These are phyloP conservation scores for Botrytis pseudocinerea DNA, from an alignment of 2,329 filamentous ascomycete genomes.

Conservation along the genomic window DNA sequence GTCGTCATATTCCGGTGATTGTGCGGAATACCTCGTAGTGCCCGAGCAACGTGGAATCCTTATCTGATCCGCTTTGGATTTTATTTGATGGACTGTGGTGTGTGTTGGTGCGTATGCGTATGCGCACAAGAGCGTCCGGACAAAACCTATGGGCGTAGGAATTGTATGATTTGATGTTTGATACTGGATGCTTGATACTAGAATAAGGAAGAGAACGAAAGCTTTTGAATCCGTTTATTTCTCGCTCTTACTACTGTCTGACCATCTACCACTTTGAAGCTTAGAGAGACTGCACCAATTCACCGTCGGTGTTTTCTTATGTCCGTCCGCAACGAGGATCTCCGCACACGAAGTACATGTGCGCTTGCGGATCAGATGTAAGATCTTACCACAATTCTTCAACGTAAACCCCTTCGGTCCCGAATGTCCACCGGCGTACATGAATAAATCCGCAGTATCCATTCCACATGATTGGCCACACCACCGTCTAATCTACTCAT, in stretches of 20 bases:
- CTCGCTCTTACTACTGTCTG: not conserved
- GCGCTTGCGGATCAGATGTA: too few relatives aligned
- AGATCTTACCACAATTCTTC: too few relatives aligned
- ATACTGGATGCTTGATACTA: not conserved
- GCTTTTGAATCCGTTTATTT: not conserved
- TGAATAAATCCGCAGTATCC: not conserved
- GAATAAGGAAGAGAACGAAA: not conserved
- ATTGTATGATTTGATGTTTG: not conserved
- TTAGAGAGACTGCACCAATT: not conserved
- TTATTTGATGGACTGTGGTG: slow-evolving; percentile 9
- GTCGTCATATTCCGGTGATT: not conserved
- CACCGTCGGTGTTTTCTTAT: slow-evolving; percentile 5
- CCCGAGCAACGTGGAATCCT: not conserved
- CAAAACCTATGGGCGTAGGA: not conserved
- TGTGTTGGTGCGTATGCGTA: not conserved
- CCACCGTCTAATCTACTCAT: slow-evolving; percentile 4
- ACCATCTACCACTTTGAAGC: not conserved
- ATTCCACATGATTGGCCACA: not conserved
- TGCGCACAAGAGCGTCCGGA: not conserved
- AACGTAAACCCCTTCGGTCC: not conserved
- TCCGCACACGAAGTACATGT: too few relatives aligned
- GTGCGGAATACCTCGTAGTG: not conserved
- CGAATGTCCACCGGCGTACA: not conserved
- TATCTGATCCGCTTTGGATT: slow-evolving; percentile 9
- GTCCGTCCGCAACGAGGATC: not conserved